Evolutionary conservation across 2,329 filamentous ascomycete genomes (phyloP).

Genomic region (Fusarium miscanthi): DNA sequence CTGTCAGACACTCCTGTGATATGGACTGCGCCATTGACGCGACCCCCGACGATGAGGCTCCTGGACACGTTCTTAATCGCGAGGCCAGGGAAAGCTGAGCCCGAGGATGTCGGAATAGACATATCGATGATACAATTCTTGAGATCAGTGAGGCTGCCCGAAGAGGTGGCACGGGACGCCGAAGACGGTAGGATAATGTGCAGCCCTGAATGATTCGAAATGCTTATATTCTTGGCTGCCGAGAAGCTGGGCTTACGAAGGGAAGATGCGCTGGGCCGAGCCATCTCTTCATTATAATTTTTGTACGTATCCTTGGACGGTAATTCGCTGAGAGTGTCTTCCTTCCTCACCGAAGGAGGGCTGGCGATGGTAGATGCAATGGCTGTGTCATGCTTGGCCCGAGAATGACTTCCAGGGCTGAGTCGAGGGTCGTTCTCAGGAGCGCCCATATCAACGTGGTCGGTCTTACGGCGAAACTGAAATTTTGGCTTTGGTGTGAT

Average conservation of each 20-base stretch:
- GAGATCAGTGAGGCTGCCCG: constrained; percentile 78
- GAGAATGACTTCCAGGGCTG: constrained; percentile 50
- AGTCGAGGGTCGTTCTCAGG: constrained; percentile 58
- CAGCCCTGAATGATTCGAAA: constrained; percentile 73
- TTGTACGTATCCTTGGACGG: constrained; percentile 50
- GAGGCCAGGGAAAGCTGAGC: constrained; percentile 75
- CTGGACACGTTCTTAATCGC: constrained; percentile 74
- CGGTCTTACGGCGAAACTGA: constrained; percentile 71
- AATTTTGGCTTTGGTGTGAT: constrained; percentile 84
- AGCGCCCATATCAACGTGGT: constrained; percentile 57
- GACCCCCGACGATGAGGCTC: constrained; percentile 81
- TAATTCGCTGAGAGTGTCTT: constrained; percentile 30
- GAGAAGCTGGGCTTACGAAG: constrained; percentile 74
- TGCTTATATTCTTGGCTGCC: constrained; percentile 68
- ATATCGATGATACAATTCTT: constrained; percentile 82
- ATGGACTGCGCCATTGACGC: constrained; percentile 83
- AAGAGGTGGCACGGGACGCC: constrained; percentile 76
- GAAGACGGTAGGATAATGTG: constrained; percentile 82
- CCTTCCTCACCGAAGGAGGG: constrained; percentile 8
- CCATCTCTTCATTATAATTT: constrained; percentile 70
- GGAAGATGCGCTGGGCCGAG: constrained; percentile 50
- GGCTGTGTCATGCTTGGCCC: constrained; percentile 40
- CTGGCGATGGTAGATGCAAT: constrained; percentile 3
- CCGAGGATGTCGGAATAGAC: constrained; percentile 68
- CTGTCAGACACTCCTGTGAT: constrained; percentile 80